Base-by-base conservation (phyloP, 2,329 filamentous ascomycete genomes). In the Hymenoscyphus repandus region DNA sequence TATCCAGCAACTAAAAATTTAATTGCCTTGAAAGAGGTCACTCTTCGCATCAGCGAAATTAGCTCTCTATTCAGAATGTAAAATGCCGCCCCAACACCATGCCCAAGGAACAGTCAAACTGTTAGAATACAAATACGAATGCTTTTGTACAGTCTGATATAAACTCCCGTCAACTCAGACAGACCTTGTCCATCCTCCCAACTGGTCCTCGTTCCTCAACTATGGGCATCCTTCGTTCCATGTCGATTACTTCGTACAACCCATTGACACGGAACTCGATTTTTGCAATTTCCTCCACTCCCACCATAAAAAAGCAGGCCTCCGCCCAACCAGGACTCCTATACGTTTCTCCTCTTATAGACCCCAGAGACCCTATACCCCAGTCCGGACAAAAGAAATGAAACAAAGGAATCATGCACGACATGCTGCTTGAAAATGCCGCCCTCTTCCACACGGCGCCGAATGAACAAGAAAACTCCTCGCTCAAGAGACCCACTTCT, bases 291-390 rank as follows among this genome's bases (percentile, higher is more conserved):
- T 57, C 56, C 56, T 56, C 58, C 59, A 50, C 56, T 57, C 59
- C 56, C 56, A 55, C 58, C 55, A 54, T 43, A 48, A 59, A 58
- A 56, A 32, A 36, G 31, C 39, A 30, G 32, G 11, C 33, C 27
- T 34, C 31, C 17, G n/a, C 39, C 41, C 45, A 38, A 20, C 38
- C 50, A 47, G 47, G 43, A 55, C 47, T 50, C 49, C 52, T 46
- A 27, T 27, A 27, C 22, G 7, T 4, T 27, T 27, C 22, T 27
- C 22, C 22, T 15, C 40, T 22, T n/a, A 15, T 39, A 20, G 31
- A 27, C 30, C 30, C 33, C 17, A 42, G 43, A 44, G 37, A 47
- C 49, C 45, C 36, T 12, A 40, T 13, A 6, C 38, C 9, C 46
- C 38, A 36, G 15, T 10, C 37, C n/a, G 20, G 33, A 20, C 5